phyloP scores from a whole-genome alignment of 2,329 filamentous ascomycete genomes.

The Ceratocystiopsis minuta region DNA sequence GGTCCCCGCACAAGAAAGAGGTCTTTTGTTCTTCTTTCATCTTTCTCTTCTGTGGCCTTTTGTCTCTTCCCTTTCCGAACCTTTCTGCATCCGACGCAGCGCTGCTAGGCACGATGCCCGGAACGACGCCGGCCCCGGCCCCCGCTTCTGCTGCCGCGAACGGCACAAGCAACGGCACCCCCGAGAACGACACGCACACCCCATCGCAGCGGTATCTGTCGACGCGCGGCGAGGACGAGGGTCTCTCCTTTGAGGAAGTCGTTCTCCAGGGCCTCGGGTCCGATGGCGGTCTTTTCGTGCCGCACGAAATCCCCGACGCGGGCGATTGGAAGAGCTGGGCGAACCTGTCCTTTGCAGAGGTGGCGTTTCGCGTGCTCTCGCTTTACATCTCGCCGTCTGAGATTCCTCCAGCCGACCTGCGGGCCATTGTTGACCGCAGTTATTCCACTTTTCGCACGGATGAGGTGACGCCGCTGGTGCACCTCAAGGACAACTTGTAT shows the following conservation, averaged over 20 bases:
- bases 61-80: too few relatives aligned
- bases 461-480: conserved; percentile 61
- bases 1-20: too few relatives aligned
- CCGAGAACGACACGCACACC: conserved; percentile 8
- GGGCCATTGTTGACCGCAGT: conserved; percentile 63
- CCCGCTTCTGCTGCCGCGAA: neutral
- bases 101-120: neutral
- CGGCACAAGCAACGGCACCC: neutral
- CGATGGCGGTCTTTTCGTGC: conserved; percentile 80
- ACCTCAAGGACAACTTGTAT: conserved; percentile 60
- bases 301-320: conserved; percentile 53
- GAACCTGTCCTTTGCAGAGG: conserved; percentile 58
- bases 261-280: conserved; percentile 75
- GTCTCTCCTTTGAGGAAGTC: conserved; percentile 72
- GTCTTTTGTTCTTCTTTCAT: too few relatives aligned
- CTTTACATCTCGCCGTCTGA: conserved; percentile 74
- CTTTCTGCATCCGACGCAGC: too few relatives aligned
- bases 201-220: conserved; percentile 11
- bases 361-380: conserved; percentile 70
- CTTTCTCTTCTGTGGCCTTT: too few relatives aligned
- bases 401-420: conserved; percentile 65
- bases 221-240: conserved; percentile 10
- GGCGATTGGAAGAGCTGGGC: conserved; percentile 46
- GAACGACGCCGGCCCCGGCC: neutral
- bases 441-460: conserved; percentile 77